These are phyloP conservation scores for Plantago lanceolata DNA, from an alignment of 305 asterid genomes.

Conservation along the genomic window DNA sequence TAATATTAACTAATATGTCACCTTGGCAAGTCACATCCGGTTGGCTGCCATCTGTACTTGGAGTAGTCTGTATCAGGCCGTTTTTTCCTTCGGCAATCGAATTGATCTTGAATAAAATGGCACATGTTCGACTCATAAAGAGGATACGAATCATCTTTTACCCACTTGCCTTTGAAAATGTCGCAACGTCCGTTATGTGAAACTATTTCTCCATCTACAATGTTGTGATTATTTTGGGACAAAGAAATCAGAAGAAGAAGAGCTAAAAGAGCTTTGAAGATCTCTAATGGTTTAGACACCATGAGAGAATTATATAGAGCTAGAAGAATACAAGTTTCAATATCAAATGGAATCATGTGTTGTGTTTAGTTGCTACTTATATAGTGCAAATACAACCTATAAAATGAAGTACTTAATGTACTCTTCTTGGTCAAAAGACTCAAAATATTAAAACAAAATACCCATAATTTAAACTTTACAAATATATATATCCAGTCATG, in stretches of 20 bases:
- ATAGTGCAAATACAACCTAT: too few relatives aligned
- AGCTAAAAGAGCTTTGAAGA: not conserved
- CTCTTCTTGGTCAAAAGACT: too few relatives aligned
- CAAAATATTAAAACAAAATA: too few relatives aligned
- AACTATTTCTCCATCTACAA: constrained; percentile 18
- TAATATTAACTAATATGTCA: too few relatives aligned
- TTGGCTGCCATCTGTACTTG: constrained; percentile 42
- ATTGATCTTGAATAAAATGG: constrained; percentile 31
- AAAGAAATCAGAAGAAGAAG: constrained; percentile 3
- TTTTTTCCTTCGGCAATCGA: constrained; percentile 32
- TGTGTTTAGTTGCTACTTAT: too few relatives aligned
- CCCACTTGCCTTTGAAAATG: constrained; percentile 38
- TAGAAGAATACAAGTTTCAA: too few relatives aligned
- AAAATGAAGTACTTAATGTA: too few relatives aligned
- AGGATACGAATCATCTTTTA: constrained; percentile 40
- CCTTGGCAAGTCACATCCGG: constrained; percentile 36
- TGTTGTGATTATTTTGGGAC: not conserved
- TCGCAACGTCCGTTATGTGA: constrained; percentile 33
- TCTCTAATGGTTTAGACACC: too few relatives aligned
- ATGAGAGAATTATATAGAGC: too few relatives aligned
- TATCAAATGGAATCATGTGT: too few relatives aligned
- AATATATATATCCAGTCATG: too few relatives aligned
- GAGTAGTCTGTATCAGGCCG: constrained; percentile 36
- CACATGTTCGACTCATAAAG: constrained; percentile 31
- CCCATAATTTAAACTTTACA: too few relatives aligned